Percentiles rank a stretch among this genome's conserved stretches.
phyloP scores from a whole-genome alignment of 2,329 filamentous ascomycete genomes.

The Tolypocladium pustulatum region DNA sequence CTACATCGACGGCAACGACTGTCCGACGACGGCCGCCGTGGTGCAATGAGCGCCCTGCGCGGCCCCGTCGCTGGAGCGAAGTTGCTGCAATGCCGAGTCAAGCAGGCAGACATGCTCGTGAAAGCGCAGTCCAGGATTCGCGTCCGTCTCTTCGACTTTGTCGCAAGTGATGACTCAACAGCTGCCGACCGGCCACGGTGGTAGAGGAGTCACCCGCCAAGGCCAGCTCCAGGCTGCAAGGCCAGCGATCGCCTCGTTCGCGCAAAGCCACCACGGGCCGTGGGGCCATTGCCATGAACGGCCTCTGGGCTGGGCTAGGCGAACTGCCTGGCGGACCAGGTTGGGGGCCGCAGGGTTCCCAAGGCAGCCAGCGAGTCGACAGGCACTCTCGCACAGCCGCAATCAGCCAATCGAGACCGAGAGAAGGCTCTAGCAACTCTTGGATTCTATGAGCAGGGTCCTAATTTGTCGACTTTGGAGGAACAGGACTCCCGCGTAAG shows the following conservation, averaged over 20 bases:
- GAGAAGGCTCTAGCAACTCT: background rate
- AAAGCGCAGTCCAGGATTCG: background rate
- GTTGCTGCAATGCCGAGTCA: background rate
- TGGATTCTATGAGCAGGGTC: background rate
- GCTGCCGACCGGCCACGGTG: background rate
- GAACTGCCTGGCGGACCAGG: slow-evolving; percentile 1
- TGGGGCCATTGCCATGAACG: background rate
- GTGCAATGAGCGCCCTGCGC: background rate
- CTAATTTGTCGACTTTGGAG: background rate
- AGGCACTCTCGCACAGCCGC: background rate
- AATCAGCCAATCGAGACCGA: background rate
- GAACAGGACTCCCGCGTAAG: background rate
- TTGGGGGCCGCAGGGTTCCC: background rate
- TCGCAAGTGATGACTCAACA: background rate
- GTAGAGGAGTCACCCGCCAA: background rate
- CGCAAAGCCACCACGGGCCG: background rate
- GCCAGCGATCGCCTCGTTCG: background rate
- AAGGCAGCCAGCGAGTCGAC: background rate
- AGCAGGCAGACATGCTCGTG: background rate
- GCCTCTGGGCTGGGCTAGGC: background rate
- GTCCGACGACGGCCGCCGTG: background rate
- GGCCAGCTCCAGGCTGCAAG: background rate
- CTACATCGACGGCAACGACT: background rate
- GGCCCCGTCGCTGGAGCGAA: background rate
- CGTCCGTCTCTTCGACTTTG: background rate